phyloP scores from a whole-genome alignment of 2,329 filamentous ascomycete genomes.

The Claviceps maximensis region DNA sequence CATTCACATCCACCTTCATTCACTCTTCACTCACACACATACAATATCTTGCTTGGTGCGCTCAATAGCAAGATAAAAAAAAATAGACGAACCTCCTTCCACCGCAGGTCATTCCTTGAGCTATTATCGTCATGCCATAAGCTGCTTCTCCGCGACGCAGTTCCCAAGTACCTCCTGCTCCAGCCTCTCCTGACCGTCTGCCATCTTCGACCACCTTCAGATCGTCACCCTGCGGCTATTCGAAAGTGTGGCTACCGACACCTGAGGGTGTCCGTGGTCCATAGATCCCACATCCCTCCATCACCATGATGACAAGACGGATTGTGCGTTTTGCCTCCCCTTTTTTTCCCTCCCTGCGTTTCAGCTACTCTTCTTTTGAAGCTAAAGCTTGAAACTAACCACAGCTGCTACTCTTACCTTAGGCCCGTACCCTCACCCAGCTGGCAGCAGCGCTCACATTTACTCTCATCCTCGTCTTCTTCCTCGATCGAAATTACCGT shows the following conservation, averaged over 20 bases:
- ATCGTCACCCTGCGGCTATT: not conserved
- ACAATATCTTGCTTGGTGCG: not conserved
- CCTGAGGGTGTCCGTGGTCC: not conserved
- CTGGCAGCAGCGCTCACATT: constrained; percentile 52
- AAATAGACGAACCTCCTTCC: not conserved
- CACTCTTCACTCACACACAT: not conserved
- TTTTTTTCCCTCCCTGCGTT: no score
- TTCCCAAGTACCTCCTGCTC: not conserved
- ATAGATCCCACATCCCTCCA: not conserved
- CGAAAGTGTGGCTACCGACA: not conserved
- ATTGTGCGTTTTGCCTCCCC: constrained; percentile 17
- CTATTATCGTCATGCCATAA: constrained; percentile 1
- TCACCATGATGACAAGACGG: constrained; percentile 21
- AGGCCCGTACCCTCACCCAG: constrained; percentile 62
- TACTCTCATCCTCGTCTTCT: constrained; percentile 58
- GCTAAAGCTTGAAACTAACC: not conserved
- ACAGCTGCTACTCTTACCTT: constrained; percentile 12
- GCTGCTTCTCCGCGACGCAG: not conserved
- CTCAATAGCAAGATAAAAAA: not conserved
- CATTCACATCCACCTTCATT: not conserved
- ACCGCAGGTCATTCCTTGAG: not conserved
- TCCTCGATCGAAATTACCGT: constrained; percentile 80
- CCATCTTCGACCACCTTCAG: not conserved
- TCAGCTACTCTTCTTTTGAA: no score
- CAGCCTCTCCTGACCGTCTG: not conserved